A percentile compares a stretch with the other conserved stretches of the same genome.
Evolutionary conservation across 2,329 filamentous ascomycete species (phyloP).

Genomic region (Cladosporium cucumerinum): DNA sequence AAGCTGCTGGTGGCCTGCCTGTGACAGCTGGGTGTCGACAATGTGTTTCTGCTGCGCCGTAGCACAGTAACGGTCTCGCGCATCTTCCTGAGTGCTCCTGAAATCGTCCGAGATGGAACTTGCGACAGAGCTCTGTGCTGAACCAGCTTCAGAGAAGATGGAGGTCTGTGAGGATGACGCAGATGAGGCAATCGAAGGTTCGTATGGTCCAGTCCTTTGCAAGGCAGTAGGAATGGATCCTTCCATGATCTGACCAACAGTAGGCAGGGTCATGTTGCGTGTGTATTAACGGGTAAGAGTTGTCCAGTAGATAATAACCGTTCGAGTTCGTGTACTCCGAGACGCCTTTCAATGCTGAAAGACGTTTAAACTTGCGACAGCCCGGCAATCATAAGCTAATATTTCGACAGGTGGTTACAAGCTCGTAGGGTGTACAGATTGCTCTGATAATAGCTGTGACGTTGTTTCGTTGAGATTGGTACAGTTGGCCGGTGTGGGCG

Average conservation of each 20-base stretch:
- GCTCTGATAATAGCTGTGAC: neutral
- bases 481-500: neutral
- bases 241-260: constrained; percentile 21
- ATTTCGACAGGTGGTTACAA: constrained; percentile 17
- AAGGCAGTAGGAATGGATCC: constrained; percentile 35
- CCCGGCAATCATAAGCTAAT: constrained; percentile 18
- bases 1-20: constrained; percentile 32
- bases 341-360: constrained; percentile 33
- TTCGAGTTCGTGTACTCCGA: constrained; percentile 23
- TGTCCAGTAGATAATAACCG: constrained; percentile 29
- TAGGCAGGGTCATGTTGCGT: constrained; percentile 29
- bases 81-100: constrained; percentile 42
- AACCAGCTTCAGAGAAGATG: constrained; percentile 66
- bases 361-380: constrained; percentile 22
- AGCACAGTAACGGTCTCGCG: constrained; percentile 25
- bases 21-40: constrained; percentile 3
- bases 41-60: constrained; percentile 20
- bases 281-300: constrained; percentile 20
- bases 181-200: constrained; percentile 68
- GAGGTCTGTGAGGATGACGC: constrained; percentile 74
- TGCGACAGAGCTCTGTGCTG: constrained; percentile 49
- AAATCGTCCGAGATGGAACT: constrained; percentile 59
- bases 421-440: constrained; percentile 7
- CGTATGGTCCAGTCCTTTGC: constrained; percentile 53
- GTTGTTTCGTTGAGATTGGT: constrained; percentile 5